These are phyloP conservation scores for Ambrosia artemisiifolia DNA, from an alignment of 129 eudicot genomes.

Conservation along the genomic window DNA sequence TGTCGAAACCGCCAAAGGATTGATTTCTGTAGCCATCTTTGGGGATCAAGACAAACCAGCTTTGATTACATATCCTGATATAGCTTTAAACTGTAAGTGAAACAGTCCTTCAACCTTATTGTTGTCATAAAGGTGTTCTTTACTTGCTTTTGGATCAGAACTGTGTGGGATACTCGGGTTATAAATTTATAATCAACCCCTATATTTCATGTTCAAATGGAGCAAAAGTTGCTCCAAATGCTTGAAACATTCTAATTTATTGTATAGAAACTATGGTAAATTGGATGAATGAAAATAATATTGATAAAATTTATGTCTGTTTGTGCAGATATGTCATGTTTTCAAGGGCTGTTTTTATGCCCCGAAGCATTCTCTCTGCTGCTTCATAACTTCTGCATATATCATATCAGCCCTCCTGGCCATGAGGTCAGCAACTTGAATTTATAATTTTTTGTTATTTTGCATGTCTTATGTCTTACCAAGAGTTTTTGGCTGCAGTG, in stretches of 20 bases:
- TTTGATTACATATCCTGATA: slow-evolving; percentile 85
- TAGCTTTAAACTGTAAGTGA: slow-evolving; percentile 82
- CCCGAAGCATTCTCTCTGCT: slow-evolving; percentile 87
- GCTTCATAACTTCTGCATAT: slow-evolving; percentile 88
- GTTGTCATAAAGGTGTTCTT: slow-evolving; percentile 9
- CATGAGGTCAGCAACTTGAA: slow-evolving; percentile 71
- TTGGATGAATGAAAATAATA: background rate
- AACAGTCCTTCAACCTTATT: background rate
- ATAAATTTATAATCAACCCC: background rate
- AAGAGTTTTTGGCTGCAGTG: slow-evolving; percentile 60
- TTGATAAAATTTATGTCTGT: background rate
- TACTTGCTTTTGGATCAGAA: background rate
- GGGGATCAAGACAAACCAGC: slow-evolving; percentile 95
- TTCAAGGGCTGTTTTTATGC: slow-evolving; percentile 80
- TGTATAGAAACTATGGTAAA: background rate
- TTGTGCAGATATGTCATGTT: slow-evolving; percentile 86
- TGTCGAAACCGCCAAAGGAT: slow-evolving; percentile 68
- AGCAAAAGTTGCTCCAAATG: background rate
- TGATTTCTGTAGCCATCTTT: slow-evolving; percentile 65
- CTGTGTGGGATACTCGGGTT: background rate
- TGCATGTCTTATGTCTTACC: background rate
- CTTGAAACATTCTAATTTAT: background rate
- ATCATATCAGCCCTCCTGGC: slow-evolving; percentile 91
- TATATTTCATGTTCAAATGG: background rate
- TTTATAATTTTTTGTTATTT: background rate